Evolutionary conservation across 2,329 filamentous ascomycete species (phyloP).

Genomic region (Blastomyces percursus): DNA sequence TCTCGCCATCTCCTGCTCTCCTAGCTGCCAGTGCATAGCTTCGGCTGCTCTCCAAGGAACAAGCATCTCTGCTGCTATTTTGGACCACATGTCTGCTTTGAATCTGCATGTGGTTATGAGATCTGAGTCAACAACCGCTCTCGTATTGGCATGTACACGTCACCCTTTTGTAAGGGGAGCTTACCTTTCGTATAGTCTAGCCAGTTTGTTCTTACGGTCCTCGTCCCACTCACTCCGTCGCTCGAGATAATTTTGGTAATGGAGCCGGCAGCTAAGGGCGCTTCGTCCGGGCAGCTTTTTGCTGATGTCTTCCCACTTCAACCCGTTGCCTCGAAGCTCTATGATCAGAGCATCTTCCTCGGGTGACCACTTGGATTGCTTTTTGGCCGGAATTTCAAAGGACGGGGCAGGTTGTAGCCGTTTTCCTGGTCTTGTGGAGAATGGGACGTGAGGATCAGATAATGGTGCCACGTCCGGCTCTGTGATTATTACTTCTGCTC

Average conservation of each 20-base stretch:
- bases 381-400: conserved; percentile 55
- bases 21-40: conserved; percentile 96
- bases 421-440: conserved; percentile 26
- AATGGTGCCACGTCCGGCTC: conserved; percentile 19
- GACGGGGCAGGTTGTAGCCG: conserved; percentile 39
- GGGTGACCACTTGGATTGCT: conserved; percentile 90
- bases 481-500: conserved; percentile 7
- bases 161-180: not conserved
- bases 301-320: conserved; percentile 99
- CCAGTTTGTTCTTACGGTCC: conserved; percentile 93
- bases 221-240: conserved; percentile 91
- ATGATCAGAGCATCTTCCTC: conserved; percentile 89
- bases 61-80: conserved; percentile 87
- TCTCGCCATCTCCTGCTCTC: conserved; percentile 79
- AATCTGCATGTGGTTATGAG: conserved; percentile 48
- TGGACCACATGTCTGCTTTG: conserved; percentile 96
- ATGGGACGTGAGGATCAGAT: conserved; percentile 24
- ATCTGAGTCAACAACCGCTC: conserved; percentile 46
- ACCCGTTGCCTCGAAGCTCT: conserved; percentile 73
- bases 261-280: conserved; percentile 83
- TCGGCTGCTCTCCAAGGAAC: conserved; percentile 93
- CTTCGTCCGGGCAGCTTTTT: conserved; percentile 81
- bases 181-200: conserved; percentile 87
- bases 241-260: conserved; percentile 97
- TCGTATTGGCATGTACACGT: too few relatives aligned